Conservation (phyloP, 148 eudicot species). For the Silene uniflora region DNA sequence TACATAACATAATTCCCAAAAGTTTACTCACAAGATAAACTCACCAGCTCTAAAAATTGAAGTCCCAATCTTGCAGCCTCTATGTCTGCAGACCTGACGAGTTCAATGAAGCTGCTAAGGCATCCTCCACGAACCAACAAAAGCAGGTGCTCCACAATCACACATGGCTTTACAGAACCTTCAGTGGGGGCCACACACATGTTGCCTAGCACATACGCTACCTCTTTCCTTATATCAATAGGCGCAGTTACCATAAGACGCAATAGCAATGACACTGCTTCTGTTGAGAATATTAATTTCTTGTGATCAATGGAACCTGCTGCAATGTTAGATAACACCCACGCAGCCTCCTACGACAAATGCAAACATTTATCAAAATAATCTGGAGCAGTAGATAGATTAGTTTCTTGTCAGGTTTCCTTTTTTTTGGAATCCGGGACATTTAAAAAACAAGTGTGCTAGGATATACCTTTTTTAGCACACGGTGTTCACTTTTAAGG, state of each 20-base stretch:
- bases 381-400: not conserved
- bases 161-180: slow-evolving; percentile 56
- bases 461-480: slow-evolving; percentile 71
- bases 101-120: slow-evolving; percentile 68
- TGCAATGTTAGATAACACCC: slow-evolving; percentile 96
- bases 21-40: slow-evolving; percentile 8
- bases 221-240: slow-evolving; percentile 87
- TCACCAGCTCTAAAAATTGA: slow-evolving; percentile 93
- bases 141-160: slow-evolving; percentile 79
- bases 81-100: slow-evolving; percentile 82
- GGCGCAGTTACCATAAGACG: slow-evolving; percentile 69
- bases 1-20: not conserved
- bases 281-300: slow-evolving; percentile 56
- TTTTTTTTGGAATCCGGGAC: not conserved
- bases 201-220: slow-evolving; percentile 85
- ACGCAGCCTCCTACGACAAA: slow-evolving; percentile 74
- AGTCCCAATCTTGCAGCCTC: slow-evolving; percentile 92
- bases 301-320: slow-evolving; percentile 86
- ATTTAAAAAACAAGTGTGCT: not conserved
- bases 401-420: not conserved
- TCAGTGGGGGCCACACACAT: slow-evolving; percentile 82
- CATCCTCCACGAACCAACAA: slow-evolving; percentile 73
- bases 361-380: not conserved
- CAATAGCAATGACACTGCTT: slow-evolving; percentile 59
- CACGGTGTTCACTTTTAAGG: slow-evolving; percentile 87